Conservation (phyloP, 768 basidiomycete genomes). For the Lentinula edodes region DNA sequence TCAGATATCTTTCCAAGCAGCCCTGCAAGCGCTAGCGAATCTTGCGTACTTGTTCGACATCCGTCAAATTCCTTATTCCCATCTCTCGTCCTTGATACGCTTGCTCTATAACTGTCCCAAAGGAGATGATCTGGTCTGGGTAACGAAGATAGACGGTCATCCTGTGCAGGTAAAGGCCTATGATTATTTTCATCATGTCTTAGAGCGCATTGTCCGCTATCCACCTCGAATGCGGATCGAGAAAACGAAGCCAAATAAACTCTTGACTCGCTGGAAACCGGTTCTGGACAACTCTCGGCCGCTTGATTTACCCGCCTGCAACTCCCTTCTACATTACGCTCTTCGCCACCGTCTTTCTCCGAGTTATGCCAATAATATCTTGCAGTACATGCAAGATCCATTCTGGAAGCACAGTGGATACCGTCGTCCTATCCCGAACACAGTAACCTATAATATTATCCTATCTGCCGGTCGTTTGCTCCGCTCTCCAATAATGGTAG, state of each 20-base stretch:
- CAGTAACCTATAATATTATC: slow-evolving; percentile 53
- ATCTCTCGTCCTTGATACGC: slow-evolving; percentile 40
- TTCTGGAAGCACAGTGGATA: background rate
- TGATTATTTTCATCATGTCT: slow-evolving; percentile 42
- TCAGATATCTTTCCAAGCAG: slow-evolving; percentile 20
- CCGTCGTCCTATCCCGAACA: slow-evolving; percentile 15
- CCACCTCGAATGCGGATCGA: slow-evolving; percentile 18
- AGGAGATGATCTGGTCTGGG: slow-evolving; percentile 32
- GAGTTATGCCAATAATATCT: slow-evolving; percentile 37
- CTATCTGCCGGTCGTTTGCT: slow-evolving; percentile 50
- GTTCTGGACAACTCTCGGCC: slow-evolving; percentile 20
- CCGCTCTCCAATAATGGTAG: slow-evolving; percentile 36
- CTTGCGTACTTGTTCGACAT: slow-evolving; percentile 48
- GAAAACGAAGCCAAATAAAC: background rate
- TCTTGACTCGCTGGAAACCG: slow-evolving; percentile 13
- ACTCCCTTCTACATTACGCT: slow-evolving; percentile 61
- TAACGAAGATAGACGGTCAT: slow-evolving; percentile 20
- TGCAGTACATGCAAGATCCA: slow-evolving; percentile 48
- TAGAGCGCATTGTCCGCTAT: slow-evolving; percentile 32
- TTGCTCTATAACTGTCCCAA: slow-evolving; percentile 42
- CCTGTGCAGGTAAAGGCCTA: slow-evolving; percentile 32
- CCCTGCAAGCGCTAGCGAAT: slow-evolving; percentile 59
- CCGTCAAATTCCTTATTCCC: slow-evolving; percentile 38
- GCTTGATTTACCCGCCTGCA: slow-evolving; percentile 42
- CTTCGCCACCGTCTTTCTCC: slow-evolving; percentile 55